Percentiles rank a stretch among this genome's conserved stretches.
Conservation (phyloP, 2,329 filamentous ascomycete species). For the Ophidiomyces ophidiicola region DNA sequence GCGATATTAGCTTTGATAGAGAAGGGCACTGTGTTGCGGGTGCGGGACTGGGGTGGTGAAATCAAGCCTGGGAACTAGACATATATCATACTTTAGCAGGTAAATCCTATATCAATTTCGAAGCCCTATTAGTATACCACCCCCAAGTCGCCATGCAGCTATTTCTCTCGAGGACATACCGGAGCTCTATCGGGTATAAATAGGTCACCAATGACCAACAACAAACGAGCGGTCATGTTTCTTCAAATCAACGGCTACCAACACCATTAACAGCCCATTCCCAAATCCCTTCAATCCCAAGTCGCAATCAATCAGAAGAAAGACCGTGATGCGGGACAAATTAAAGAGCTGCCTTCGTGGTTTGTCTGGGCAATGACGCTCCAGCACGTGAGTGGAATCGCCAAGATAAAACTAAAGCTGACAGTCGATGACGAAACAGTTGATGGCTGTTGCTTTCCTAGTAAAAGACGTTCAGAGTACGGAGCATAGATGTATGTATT, state of each 20-base stretch:
- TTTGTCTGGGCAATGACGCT: not conserved
- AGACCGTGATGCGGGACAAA: not conserved
- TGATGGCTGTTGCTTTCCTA: no score
- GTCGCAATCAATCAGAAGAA: not conserved
- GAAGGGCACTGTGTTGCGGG: constrained; percentile 5
- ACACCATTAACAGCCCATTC: constrained; percentile 9
- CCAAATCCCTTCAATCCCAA: not conserved
- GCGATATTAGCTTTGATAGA: constrained; percentile 7
- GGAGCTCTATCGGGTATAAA: constrained; percentile 88
- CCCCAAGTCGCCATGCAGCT: not conserved
- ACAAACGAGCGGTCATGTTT: constrained; percentile 68
- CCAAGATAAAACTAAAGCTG: constrained; percentile 7
- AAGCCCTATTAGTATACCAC: constrained; percentile 1
- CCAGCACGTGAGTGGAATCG: constrained; percentile 6
- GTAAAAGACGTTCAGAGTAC: no score
- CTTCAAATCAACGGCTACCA: constrained; percentile 1
- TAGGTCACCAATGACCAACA: constrained; percentile 83
- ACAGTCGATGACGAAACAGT: no score
- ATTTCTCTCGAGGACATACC: constrained; percentile 32
- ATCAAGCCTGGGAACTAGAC: not conserved
- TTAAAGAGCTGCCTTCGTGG: no score
- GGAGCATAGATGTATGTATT: no score
- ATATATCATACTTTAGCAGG: constrained; percentile 57
- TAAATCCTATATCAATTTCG: constrained; percentile 51
- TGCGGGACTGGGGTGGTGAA: constrained; percentile 2